Evolutionary conservation across 139 green algal species (phyloP).

Genomic region (Dunaliella sp.): DNA sequence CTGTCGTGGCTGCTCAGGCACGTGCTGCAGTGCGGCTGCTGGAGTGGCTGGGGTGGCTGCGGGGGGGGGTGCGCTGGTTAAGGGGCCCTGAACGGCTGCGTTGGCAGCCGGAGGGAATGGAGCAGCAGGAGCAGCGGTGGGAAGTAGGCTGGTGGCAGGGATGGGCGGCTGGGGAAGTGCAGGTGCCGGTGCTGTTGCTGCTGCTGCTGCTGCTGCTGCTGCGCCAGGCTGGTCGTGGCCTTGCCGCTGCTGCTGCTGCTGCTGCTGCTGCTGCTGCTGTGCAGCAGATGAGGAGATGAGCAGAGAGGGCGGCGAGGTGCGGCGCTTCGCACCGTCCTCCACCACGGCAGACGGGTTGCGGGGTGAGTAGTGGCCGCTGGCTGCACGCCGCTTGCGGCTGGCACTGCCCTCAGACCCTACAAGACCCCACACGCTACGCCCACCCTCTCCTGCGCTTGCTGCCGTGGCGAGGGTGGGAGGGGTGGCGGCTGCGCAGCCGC

Average conservation of each 20-base stretch:
- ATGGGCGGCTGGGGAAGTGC: background rate
- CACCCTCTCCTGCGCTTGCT: background rate
- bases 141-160: background rate
- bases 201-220: too few relatives aligned
- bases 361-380: slow-evolving; percentile 21
- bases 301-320: slow-evolving; percentile 28
- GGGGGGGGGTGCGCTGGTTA: background rate
- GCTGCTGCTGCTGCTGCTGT: too few relatives aligned
- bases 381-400: slow-evolving; percentile 49
- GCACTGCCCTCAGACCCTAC: background rate
- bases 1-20: too few relatives aligned
- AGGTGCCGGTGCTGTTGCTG: too few relatives aligned
- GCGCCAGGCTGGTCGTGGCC: too few relatives aligned
- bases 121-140: background rate
- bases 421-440: too few relatives aligned
- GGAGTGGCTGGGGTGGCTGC: slow-evolving; percentile 9
- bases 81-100: background rate
- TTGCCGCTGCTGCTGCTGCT: too few relatives aligned
- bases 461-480: background rate
- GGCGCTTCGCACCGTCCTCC: slow-evolving; percentile 32
- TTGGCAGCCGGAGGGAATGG: background rate
- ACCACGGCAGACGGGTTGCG: slow-evolving; percentile 25
- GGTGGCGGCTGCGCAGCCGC: too few relatives aligned
- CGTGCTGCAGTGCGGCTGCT: too few relatives aligned
- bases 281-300: background rate